Evolutionary conservation across 768 basidiomycete species (phyloP).

Genomic region (Suillus luteus): DNA sequence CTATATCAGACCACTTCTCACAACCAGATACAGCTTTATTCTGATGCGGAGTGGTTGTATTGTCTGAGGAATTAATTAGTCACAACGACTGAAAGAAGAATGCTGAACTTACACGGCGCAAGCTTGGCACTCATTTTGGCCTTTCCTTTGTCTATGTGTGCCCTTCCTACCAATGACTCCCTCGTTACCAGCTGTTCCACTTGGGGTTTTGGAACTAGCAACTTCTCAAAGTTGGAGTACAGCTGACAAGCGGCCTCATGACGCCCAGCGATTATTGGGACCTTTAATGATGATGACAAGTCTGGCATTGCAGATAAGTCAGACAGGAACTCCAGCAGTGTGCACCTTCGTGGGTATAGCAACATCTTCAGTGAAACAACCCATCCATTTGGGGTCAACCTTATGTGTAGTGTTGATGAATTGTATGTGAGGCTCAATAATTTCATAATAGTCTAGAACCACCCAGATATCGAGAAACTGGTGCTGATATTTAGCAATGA

Average conservation of each 20-base stretch:
- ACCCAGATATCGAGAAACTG: background rate
- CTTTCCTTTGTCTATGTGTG: background rate
- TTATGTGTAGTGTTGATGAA: background rate
- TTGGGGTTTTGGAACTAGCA: background rate
- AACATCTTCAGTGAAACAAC: slow-evolving; percentile 2
- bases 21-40: background rate
- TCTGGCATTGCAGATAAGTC: background rate
- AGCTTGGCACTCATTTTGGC: background rate
- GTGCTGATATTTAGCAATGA: background rate
- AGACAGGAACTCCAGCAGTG: background rate
- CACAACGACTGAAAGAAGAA: background rate
- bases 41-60: background rate
- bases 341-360: background rate
- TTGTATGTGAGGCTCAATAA: background rate
- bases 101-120: background rate
- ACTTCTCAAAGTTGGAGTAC: background rate
- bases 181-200: background rate
- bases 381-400: background rate
- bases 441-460: background rate
- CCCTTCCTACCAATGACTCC: background rate
- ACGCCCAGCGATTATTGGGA: background rate
- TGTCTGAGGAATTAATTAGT: background rate
- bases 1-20: slow-evolving; percentile 6
- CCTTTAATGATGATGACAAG: background rate
- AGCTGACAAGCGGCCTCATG: background rate